Evolutionary conservation across 257 asterid genomes (phyloP), one percentile per base, ranked within the genome.

Genomic region (Solanum ahanhuiri): DNA sequence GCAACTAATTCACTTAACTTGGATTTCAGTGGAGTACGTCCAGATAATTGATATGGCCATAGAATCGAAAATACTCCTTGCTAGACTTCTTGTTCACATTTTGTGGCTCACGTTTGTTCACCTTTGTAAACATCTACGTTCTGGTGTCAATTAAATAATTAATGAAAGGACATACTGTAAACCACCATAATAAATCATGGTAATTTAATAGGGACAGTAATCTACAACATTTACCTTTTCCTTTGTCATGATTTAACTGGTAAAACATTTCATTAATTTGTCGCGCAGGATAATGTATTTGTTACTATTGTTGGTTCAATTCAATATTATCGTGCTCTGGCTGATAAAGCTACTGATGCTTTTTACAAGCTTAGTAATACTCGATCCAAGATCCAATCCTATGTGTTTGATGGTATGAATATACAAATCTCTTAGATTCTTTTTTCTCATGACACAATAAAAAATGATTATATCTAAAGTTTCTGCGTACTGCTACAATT

Each of bases 261-360:
- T 75, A 39, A 75, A 39, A 39, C 30, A 34, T 41, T 12, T 37
- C 54, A 63, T 64, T 33, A 30, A 30, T 30, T 33, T 86, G 35
- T 34, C 15, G 25, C 88, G 72, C 93, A 94, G 97, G 98, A 95
- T 85, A 95, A 94, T 85, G 98, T 95, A 23, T 95, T 95, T 86
- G 98, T 95, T 31, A 95, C 88, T 82, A 98, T 95, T 51, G 98
- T 94, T 87, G 98, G 96, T 85, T 95, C 98, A 14, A 88, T 94
- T 79, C 98, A 95, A 83, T 95, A 94, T 34, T 95, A 94, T 34
- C 91, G 97, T 34, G 96, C 98, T 18, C 34, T 31, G 34, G 34
- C 34, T 31, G 34, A 31, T 31, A 31, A 31, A 31, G 34, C 34
- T 31, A 31, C 34, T 31, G 34, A 31, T 31, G 34, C 1, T 31